Conservation (phyloP, 2,329 filamentous ascomycete species). For the Colletotrichum liriopes region DNA sequence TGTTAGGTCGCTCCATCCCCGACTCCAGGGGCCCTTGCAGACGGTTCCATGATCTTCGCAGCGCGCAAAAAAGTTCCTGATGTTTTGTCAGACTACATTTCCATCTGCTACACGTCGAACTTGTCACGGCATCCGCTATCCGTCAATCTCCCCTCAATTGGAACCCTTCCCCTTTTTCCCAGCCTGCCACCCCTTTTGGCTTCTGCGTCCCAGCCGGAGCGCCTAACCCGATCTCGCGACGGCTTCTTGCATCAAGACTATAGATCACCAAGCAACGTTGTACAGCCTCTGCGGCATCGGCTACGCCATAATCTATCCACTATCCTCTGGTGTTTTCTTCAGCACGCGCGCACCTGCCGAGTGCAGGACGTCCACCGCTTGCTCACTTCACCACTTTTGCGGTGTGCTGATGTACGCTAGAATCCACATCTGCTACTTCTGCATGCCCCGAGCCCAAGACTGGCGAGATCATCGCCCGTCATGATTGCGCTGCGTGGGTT, state of each 20-base stretch:
- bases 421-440: slow-evolving; percentile 24
- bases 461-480: slow-evolving; percentile 37
- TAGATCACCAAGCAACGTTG: slow-evolving; percentile 39
- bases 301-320: slow-evolving; percentile 5
- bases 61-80: slow-evolving; percentile 37
- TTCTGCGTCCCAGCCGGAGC: slow-evolving; percentile 23
- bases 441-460: slow-evolving; percentile 33
- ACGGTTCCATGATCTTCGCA: slow-evolving; percentile 34
- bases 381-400: slow-evolving; percentile 13
- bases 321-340: background rate
- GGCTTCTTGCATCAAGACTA: slow-evolving; percentile 35
- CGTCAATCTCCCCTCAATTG: slow-evolving; percentile 9
- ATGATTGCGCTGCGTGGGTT: slow-evolving; percentile 14
- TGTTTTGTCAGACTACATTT: slow-evolving; percentile 31
- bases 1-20: slow-evolving; percentile 27
- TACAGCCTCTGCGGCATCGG: slow-evolving; percentile 22
- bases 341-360: slow-evolving; percentile 3
- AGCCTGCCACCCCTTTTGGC: slow-evolving; percentile 1
- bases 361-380: background rate
- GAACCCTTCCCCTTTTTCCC: background rate
- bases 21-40: slow-evolving; percentile 25
- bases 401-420: slow-evolving; percentile 19
- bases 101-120: slow-evolving; percentile 28
- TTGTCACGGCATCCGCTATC: slow-evolving; percentile 36
- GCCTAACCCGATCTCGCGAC: slow-evolving; percentile 38